phyloP scores from a whole-genome alignment of 2,329 filamentous ascomycete genomes.

The Cladorrhinum sp. region DNA sequence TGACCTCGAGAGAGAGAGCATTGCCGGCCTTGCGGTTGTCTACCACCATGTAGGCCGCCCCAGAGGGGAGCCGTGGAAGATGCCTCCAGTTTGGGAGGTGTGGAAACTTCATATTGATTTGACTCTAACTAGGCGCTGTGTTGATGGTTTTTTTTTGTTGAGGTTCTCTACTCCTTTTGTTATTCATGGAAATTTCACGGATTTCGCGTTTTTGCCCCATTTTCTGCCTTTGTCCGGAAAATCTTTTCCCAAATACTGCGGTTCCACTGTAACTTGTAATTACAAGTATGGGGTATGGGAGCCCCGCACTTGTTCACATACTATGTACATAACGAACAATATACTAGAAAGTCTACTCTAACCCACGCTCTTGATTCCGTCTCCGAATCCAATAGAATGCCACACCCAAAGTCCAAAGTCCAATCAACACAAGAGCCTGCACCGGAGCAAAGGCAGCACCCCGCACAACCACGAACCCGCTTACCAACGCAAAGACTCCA shows the following conservation, averaged over 20 bases:
- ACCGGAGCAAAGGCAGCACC: slow-evolving; percentile 58
- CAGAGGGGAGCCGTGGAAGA: slow-evolving; percentile 4
- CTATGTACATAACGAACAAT: neutral
- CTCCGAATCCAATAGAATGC: slow-evolving; percentile 36
- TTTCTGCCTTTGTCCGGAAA: neutral
- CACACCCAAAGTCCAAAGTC: slow-evolving; percentile 49
- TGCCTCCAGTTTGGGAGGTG: slow-evolving; percentile 7
- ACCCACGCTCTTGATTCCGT: neutral
- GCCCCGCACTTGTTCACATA: no score
- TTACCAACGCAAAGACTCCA: slow-evolving; percentile 52
- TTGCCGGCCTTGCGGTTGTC: slow-evolving; percentile 12
- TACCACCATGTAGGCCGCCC: slow-evolving; percentile 18
- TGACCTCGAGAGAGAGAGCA: slow-evolving; percentile 16
- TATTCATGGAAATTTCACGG: neutral
- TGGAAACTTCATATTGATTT: neutral
- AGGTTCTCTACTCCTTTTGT: neutral
- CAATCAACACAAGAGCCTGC: slow-evolving; percentile 51
- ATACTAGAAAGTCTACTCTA: neutral
- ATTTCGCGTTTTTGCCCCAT: neutral
- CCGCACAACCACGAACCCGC: slow-evolving; percentile 57
- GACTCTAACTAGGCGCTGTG: neutral
- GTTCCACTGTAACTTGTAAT: neutral
- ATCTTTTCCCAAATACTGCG: neutral
- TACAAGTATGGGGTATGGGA: neutral
- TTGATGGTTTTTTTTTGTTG: neutral